Percentiles rank a stretch among this genome's conserved stretches.
These are phyloP conservation scores for Metroxylon sagu DNA, from an alignment of 176 grass and related monocot species.

Conservation along the genomic window DNA sequence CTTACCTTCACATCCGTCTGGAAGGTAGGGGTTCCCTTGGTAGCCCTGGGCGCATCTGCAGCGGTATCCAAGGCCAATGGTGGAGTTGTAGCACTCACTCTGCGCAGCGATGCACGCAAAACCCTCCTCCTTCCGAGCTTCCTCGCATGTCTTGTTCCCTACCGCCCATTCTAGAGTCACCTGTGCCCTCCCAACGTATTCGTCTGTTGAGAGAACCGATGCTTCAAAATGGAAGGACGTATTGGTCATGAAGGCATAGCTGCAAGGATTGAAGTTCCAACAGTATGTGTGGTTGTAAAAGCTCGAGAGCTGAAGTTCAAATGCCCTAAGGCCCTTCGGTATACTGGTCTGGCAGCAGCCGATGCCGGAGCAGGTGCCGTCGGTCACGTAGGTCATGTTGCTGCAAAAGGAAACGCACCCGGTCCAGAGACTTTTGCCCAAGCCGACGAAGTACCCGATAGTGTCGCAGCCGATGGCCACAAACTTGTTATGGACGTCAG, in stretches of 20 bases:
- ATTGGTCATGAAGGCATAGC: slow-evolving; percentile 19
- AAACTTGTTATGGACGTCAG: slow-evolving; percentile 26
- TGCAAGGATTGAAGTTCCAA: slow-evolving; percentile 23
- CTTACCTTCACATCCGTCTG: slow-evolving; percentile 22
- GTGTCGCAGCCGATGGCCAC: slow-evolving; percentile 24
- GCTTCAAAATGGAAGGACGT: not conserved
- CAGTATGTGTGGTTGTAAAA: slow-evolving; percentile 1
- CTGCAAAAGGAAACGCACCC: slow-evolving; percentile 13
- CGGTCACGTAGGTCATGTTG: not conserved
- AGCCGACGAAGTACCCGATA: not conserved
- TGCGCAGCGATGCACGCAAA: slow-evolving; percentile 1
- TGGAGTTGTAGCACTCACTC: slow-evolving; percentile 11
- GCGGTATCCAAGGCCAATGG: slow-evolving; percentile 2
- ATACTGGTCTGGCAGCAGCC: slow-evolving; percentile 26
- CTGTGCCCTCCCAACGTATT: not conserved
- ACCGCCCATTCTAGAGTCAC: slow-evolving; percentile 25
- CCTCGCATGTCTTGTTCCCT: slow-evolving; percentile 10
- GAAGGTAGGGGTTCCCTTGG: slow-evolving; percentile 30
- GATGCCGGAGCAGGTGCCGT: slow-evolving; percentile 17
- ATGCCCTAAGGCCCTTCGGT: slow-evolving; percentile 4
- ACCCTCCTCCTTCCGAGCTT: not conserved
- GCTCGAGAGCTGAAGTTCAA: not conserved
- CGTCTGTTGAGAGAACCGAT: not conserved
- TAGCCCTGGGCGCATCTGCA: slow-evolving; percentile 24
- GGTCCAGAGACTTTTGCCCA: not conserved